Evolutionary conservation across 1,139 yeast genomes (phyloP).

Genomic region (Diutina sp.): DNA sequence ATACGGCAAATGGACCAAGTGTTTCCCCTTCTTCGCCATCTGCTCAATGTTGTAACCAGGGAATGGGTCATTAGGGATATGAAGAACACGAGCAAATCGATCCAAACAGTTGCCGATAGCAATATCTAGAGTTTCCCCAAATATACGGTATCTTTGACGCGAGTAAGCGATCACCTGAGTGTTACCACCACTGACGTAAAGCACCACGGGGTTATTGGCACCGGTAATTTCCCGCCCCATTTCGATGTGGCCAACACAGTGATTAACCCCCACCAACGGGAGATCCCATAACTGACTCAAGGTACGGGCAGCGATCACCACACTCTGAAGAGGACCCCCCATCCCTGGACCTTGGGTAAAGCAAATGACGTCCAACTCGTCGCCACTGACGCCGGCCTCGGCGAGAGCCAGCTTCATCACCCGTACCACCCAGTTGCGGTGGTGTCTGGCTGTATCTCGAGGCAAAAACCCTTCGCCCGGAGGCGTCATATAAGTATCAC

Average conservation of each 20-base stretch:
- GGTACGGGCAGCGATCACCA: conserved; percentile 86
- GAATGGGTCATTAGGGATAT: conserved; percentile 84
- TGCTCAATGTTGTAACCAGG: conserved; percentile 98
- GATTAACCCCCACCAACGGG: conserved; percentile 91
- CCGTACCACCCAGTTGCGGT: conserved; percentile 88
- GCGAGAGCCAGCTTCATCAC: conserved; percentile 52
- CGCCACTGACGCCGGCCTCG: conserved; percentile 44
- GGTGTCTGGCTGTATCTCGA: conserved; percentile 92
- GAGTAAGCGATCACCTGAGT: conserved; percentile 97
- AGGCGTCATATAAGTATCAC: conserved; percentile 92
- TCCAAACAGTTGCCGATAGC: conserved; percentile 97
- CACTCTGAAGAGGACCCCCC: conserved; percentile 97
- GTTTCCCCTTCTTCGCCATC: conserved; percentile 64
- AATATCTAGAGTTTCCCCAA: conserved; percentile 94
- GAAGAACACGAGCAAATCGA: conserved; percentile 83
- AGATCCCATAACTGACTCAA: conserved; percentile 67
- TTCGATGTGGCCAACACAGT: conserved; percentile 95
- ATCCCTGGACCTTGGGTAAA: conserved; percentile 98
- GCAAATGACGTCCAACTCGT: conserved; percentile 78
- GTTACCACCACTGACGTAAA: conserved; percentile 96
- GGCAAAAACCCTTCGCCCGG: conserved; percentile 98
- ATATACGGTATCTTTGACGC: conserved; percentile 81
- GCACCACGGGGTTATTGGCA: conserved; percentile 87
- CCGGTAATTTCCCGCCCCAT: conserved; percentile 98
- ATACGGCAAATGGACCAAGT: conserved; percentile 72